phyloP scores from a whole-genome alignment of 768 basidiomycete species.

The Mrakia frigida region DNA sequence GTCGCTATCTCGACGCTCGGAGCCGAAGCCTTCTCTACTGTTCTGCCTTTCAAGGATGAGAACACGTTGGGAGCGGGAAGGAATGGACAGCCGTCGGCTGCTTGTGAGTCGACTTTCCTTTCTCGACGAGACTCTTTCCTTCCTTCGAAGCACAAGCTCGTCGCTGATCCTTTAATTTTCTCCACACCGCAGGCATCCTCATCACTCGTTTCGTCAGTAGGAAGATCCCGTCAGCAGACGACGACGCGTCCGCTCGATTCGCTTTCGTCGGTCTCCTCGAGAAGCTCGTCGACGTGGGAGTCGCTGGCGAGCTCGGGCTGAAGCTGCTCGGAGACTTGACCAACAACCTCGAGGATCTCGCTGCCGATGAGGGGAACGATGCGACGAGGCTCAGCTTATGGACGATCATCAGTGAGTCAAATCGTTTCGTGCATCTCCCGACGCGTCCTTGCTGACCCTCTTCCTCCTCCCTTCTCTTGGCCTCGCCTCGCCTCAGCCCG shows the following conservation, averaged over 20 bases:
- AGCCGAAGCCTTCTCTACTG: neutral
- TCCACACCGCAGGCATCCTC: constrained; percentile 15
- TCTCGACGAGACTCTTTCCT: too few relatives aligned
- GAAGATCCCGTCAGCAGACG: neutral
- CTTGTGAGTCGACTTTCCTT: neutral
- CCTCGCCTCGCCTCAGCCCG: neutral
- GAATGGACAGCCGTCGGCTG: constrained; percentile 19
- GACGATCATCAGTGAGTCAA: constrained; percentile 18
- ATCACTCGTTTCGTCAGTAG: constrained; percentile 15
- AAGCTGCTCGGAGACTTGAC: constrained; percentile 31
- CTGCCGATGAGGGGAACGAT: constrained; percentile 26
- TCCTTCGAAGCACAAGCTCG: neutral
- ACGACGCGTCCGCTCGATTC: neutral
- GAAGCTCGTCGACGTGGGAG: constrained; percentile 24
- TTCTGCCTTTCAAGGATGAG: constrained; percentile 2
- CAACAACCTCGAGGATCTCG: constrained; percentile 23
- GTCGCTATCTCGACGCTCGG: constrained; percentile 8
- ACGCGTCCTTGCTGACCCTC: neutral
- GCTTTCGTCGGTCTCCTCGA: constrained; percentile 12
- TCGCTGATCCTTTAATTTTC: neutral
- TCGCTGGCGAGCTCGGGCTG: constrained; percentile 18
- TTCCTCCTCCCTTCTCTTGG: too few relatives aligned
- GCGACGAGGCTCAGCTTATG: constrained; percentile 20
- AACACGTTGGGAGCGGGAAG: constrained; percentile 18
- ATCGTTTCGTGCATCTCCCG: too few relatives aligned